Evolutionary conservation across 768 basidiomycete genomes (phyloP).

Genomic region (Tricholoma bakamatsutake): DNA sequence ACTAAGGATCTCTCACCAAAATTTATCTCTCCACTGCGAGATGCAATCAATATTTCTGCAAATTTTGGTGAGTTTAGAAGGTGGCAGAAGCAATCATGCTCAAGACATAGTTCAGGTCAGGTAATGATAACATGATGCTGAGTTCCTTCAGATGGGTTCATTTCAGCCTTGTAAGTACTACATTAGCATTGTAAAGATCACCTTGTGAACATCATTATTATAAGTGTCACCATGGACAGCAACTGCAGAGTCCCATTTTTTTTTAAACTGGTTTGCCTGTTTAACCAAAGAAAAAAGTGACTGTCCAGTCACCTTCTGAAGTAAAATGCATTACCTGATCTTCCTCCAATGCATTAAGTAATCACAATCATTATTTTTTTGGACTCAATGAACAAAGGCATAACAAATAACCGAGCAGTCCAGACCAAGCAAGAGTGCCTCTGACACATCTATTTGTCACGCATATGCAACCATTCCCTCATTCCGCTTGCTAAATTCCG

Average conservation of each 20-base stretch:
- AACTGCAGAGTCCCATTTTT: constrained; percentile 22
- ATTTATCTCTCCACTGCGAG: constrained; percentile 28
- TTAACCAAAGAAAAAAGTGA: background rate
- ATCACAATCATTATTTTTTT: constrained; percentile 25
- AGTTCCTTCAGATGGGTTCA: constrained; percentile 15
- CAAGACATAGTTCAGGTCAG: constrained; percentile 34
- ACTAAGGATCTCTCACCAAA: too few species aligned
- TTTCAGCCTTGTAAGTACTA: background rate
- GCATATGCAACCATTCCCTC: constrained; percentile 17
- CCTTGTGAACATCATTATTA: constrained; percentile 18
- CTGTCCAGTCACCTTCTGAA: background rate
- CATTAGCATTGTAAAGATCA: constrained; percentile 10
- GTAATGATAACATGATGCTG: constrained; percentile 25
- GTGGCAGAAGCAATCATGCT: constrained; percentile 23
- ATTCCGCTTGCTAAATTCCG: background rate
- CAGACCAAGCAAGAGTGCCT: constrained; percentile 27
- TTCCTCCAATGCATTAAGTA: constrained; percentile 29
- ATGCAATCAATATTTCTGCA: constrained; percentile 27
- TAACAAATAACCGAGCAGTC: constrained; percentile 28
- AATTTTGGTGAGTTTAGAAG: constrained; percentile 16
- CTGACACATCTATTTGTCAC: constrained; percentile 35
- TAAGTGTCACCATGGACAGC: constrained; percentile 30
- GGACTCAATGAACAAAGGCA: constrained; percentile 21
- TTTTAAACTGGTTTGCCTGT: constrained; percentile 21
- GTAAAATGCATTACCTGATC: constrained; percentile 24